Evolutionary conservation across 1,284 basidiomycete genomes (phyloP), one percentile per base, ranked within the genome.

Genomic region (Singerocomus rubriflavus): DNA sequence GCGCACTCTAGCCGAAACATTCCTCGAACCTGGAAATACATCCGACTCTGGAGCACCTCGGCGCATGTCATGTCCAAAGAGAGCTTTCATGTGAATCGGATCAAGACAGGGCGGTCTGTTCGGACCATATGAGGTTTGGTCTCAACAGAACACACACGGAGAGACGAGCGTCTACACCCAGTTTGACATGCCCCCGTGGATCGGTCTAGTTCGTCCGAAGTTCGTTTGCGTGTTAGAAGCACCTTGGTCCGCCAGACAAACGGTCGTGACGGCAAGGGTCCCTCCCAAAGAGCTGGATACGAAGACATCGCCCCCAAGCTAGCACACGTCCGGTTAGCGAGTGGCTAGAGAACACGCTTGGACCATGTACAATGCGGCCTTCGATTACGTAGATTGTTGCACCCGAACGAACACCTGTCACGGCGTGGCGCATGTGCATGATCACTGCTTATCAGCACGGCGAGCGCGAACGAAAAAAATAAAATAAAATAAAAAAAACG

Each of bases 1-100:
- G 57, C 57, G 57, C 60, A 60, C 17, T 60, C n/a, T n/a, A 17
- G 25, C 43, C 57, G 54, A 43, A 12, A 38, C 25, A 21, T 21
- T 21, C 21, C 16, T 7, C 37, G n/a, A 11, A 8, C 32, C 33
- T 13, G 35, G n/a, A 30, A 11, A 25, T 13, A 17, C 17, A 8
- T 30, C n/a, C 21, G 8, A 10, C 21, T 21, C 5, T 29, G 25
- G 36, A 31, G 13, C 11, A 17, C n/a, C 12, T 35, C 44, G 33
- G 27, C 17, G 11, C 17, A 25, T n/a, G 21, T 34, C 50, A 44
- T 29, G 4, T 33, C 48, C 49, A 47, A 48, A 41, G 13, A 13
- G 34, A 36, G 44, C 10, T 8, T 32, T 29, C 21, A 36, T 52
- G 33, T 21, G 25, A 11, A 17, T 54, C 38, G 57, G 54, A 60